phyloP scores from a whole-genome alignment of 2,329 filamentous ascomycete genomes.

The Neonectria sp. region DNA sequence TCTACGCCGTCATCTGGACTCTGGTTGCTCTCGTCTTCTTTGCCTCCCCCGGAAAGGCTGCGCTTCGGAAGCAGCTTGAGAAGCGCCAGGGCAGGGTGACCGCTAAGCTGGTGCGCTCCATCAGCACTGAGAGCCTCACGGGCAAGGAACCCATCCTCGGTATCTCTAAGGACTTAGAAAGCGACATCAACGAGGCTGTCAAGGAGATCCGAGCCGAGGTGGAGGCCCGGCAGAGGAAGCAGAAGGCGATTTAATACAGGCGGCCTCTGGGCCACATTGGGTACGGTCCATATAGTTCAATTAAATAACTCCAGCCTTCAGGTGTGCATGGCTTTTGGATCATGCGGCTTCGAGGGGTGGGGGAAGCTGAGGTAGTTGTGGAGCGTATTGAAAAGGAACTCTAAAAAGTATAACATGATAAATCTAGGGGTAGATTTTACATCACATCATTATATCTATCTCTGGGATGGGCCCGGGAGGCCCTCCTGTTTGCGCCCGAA shows the following conservation, averaged over 20 bases:
- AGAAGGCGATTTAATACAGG: constrained; percentile 26
- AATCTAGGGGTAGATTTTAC: constrained; percentile 33
- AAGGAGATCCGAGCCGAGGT: constrained; percentile 82
- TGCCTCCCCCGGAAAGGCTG: constrained; percentile 79
- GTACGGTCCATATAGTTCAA: neutral
- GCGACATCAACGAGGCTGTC: constrained; percentile 84
- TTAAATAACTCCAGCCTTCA: neutral
- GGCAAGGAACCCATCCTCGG: constrained; percentile 79
- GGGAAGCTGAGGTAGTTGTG: neutral
- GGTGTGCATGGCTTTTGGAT: neutral
- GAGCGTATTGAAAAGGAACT: neutral
- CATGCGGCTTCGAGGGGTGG: neutral
- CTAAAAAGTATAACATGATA: constrained; percentile 16
- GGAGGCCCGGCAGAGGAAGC: constrained; percentile 61
- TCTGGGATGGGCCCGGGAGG: constrained; percentile 24
- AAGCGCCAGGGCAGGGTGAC: constrained; percentile 65
- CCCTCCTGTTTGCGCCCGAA: constrained; percentile 27
- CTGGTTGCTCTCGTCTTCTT: constrained; percentile 80
- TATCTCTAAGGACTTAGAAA: constrained; percentile 81
- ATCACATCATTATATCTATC: constrained; percentile 44
- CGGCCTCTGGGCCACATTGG: neutral
- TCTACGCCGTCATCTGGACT: constrained; percentile 83
- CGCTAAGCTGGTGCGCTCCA: constrained; percentile 62
- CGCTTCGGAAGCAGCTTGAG: constrained; percentile 72
- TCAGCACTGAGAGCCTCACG: constrained; percentile 71